Percentiles rank a stretch among this genome's conserved stretches.
Evolutionary conservation across 2,329 filamentous ascomycete genomes (phyloP).

Genomic region (Lasiodiplodia theobromae): DNA sequence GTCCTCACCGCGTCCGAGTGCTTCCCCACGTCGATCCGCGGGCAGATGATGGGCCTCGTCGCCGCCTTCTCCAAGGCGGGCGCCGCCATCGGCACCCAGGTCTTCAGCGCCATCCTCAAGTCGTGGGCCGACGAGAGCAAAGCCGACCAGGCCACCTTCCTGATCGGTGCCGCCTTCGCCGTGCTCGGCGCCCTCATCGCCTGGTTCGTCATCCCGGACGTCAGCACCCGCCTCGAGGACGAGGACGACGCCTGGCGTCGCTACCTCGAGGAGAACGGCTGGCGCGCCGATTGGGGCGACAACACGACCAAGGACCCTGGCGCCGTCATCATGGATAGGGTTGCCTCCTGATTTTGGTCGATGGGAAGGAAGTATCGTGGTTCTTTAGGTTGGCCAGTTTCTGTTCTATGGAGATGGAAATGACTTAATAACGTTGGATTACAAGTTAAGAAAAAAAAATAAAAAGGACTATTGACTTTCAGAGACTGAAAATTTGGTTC

Average conservation of each 20-base stretch:
- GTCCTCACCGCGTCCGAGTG: constrained; percentile 37
- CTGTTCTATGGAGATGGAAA: too few relatives aligned
- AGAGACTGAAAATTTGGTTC: too few relatives aligned
- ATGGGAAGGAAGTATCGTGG: not conserved
- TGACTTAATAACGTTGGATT: too few relatives aligned
- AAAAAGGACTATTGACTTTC: too few relatives aligned
- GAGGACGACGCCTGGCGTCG: constrained; percentile 41
- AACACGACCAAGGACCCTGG: constrained; percentile 34
- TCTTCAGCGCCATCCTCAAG: constrained; percentile 40
- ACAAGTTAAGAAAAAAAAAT: too few relatives aligned
- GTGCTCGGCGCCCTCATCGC: constrained; percentile 37
- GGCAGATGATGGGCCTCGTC: constrained; percentile 39
- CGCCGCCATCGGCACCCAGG: constrained; percentile 39
- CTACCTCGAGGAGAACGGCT: constrained; percentile 37
- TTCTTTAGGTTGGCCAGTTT: not conserved
- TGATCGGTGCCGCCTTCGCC: constrained; percentile 39
- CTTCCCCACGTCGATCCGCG: constrained; percentile 39
- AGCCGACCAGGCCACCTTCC: constrained; percentile 39
- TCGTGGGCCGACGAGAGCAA: constrained; percentile 37
- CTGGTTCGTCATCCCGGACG: constrained; percentile 42
- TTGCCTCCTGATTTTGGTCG: not conserved
- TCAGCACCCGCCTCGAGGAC: constrained; percentile 37
- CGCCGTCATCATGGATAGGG: constrained; percentile 30
- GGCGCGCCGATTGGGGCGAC: constrained; percentile 38
- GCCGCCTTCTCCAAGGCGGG: constrained; percentile 39